Evolutionary conservation across 495 filamentous ascomycete genomes (phyloP).

Genomic region (Trichoderma gamsii): DNA sequence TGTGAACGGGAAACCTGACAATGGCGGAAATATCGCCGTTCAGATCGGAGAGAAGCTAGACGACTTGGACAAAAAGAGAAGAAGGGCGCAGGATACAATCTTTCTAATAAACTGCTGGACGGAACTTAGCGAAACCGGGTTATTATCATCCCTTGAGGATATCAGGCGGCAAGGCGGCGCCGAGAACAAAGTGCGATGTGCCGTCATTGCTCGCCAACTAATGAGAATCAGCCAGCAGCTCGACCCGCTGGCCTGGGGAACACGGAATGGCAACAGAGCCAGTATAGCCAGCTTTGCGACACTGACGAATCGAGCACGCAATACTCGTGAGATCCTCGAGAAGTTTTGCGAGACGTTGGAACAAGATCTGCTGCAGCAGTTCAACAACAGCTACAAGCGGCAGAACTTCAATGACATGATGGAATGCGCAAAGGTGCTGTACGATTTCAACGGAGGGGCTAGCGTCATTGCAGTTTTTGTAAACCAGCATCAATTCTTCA

Average conservation of each 20-base stretch:
- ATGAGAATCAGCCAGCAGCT: conserved; percentile 81
- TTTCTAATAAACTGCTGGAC: conserved; percentile 95
- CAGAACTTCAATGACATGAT: conserved; percentile 96
- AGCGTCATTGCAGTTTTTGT: conserved; percentile 94
- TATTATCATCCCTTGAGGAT: conserved; percentile 73
- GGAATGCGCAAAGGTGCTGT: conserved; percentile 85
- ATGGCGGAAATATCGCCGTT: conserved; percentile 78
- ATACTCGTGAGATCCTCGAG: conserved; percentile 87
- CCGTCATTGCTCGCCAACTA: conserved; percentile 82
- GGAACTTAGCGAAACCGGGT: conserved; percentile 79
- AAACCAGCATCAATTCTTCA: conserved; percentile 99
- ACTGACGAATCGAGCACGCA: conserved; percentile 37
- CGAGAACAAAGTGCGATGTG: conserved; percentile 82
- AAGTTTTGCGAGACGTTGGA: conserved; percentile 95
- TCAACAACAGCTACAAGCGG: conserved; percentile 90
- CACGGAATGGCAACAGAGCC: conserved; percentile 45
- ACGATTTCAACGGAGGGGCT: conserved; percentile 92
- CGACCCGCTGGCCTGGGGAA: conserved; percentile 65
- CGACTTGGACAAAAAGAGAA: conserved; percentile 85
- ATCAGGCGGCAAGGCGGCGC: conserved; percentile 69
- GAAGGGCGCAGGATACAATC: conserved; percentile 83
- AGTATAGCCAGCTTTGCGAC: conserved; percentile 32
- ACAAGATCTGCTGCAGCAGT: conserved; percentile 90
- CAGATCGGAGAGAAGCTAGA: conserved; percentile 90
- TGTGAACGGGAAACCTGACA: conserved; percentile 49